phyloP scores from a whole-genome alignment of 352 stramenopile genomes.

The Phytophthora sp. region DNA sequence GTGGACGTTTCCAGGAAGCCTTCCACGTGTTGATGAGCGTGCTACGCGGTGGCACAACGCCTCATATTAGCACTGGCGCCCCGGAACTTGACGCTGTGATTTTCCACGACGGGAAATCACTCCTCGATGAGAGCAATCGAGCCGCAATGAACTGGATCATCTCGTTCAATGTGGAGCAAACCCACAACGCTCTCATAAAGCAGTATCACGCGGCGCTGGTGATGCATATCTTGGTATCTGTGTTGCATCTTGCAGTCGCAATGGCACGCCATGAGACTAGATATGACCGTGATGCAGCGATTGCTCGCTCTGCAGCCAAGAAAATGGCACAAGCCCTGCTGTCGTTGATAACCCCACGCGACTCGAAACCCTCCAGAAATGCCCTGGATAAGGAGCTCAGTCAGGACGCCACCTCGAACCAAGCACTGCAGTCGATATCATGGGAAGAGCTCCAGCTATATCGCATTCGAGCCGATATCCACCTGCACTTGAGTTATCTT shows the following conservation, averaged over 20 bases:
- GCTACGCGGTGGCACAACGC: conserved; percentile 26
- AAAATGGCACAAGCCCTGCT: conserved; percentile 43
- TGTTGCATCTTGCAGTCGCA: conserved; percentile 41
- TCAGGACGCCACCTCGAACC: neutral
- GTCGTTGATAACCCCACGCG: conserved; percentile 10
- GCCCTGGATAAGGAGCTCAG: neutral
- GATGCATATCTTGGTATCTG: conserved; percentile 35
- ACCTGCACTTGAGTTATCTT: conserved; percentile 49
- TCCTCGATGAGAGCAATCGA: conserved; percentile 45
- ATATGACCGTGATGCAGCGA: conserved; percentile 31
- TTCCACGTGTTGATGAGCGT: conserved; percentile 43
- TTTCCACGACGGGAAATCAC: conserved; percentile 47
- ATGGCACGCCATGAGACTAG: conserved; percentile 40
- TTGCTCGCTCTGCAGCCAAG: conserved; percentile 28
- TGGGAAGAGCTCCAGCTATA: conserved; percentile 41
- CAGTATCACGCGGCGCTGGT: conserved; percentile 31
- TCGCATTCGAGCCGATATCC: conserved; percentile 39
- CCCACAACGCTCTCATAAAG: conserved; percentile 26
- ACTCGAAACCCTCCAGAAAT: neutral
- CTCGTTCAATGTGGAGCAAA: conserved; percentile 29
- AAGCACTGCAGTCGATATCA: neutral
- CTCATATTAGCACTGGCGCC: conserved; percentile 17
- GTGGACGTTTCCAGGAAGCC: conserved; percentile 60
- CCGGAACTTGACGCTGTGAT: conserved; percentile 3
- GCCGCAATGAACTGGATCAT: conserved; percentile 45